These are phyloP conservation scores for Cyclotella kingstonii DNA, from an alignment of 108 stramenopile species.

Conservation along the genomic window DNA sequence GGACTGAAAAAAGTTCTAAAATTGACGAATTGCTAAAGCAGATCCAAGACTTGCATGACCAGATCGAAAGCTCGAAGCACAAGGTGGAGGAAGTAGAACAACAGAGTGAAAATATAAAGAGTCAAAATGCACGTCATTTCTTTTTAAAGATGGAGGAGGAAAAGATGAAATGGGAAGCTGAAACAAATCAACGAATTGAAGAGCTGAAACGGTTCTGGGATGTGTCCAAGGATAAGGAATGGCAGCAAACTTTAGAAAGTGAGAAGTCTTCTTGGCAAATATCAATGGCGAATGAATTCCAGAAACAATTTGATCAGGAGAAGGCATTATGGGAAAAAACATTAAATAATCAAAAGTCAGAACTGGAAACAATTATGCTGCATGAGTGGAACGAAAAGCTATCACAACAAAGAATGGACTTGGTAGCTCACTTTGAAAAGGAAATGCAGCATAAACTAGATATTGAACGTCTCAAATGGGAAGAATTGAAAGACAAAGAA, in stretches of 20 bases:
- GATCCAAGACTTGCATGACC: slow-evolving; percentile 36
- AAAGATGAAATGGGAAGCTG: slow-evolving; percentile 19
- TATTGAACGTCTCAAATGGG: slow-evolving; percentile 16
- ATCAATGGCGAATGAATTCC: slow-evolving; percentile 11
- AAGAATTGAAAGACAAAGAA: slow-evolving; percentile 36
- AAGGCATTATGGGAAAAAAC: slow-evolving; percentile 8
- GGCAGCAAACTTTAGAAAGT: slow-evolving; percentile 9
- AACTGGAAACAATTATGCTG: slow-evolving; percentile 13
- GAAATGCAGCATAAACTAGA: slow-evolving; percentile 32
- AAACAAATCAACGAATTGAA: slow-evolving; percentile 1
- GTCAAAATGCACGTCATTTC: slow-evolving; percentile 34
- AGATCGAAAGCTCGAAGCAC: slow-evolving; percentile 37
- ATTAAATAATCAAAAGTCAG: neutral
- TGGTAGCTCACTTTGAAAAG: slow-evolving; percentile 11
- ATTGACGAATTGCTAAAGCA: slow-evolving; percentile 49
- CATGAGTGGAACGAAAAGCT: slow-evolving; percentile 24
- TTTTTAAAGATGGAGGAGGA: slow-evolving; percentile 38
- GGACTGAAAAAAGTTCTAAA: slow-evolving; percentile 50
- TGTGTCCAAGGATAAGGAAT: slow-evolving; percentile 10
- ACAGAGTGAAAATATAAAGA: slow-evolving; percentile 32
- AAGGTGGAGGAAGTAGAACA: slow-evolving; percentile 43
- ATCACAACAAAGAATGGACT: slow-evolving; percentile 10
- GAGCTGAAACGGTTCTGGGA: slow-evolving; percentile 27
- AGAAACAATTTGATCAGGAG: slow-evolving; percentile 1
- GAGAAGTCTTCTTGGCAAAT: slow-evolving; percentile 28